Evolutionary conservation across 139 green algal genomes (phyloP).

Genomic region (Axilococcus clingmanii): DNA sequence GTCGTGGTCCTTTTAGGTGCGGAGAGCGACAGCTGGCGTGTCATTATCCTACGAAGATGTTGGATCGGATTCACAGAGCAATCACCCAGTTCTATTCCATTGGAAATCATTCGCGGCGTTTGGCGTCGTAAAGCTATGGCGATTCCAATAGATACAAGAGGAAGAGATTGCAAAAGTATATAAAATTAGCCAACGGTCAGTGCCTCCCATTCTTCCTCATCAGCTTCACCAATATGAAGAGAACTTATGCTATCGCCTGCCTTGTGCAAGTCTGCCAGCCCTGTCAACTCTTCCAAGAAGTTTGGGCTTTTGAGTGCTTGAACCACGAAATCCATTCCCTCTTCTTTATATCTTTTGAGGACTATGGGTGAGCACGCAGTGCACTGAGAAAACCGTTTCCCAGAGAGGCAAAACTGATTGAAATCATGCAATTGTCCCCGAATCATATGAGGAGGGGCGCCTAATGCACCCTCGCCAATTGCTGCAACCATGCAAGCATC

Average conservation of each 20-base stretch:
- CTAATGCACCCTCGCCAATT: slow-evolving; percentile 40
- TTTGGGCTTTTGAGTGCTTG: slow-evolving; percentile 27
- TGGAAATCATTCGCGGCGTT: no score
- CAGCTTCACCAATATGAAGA: not conserved
- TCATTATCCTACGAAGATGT: no score
- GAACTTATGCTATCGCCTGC: not conserved
- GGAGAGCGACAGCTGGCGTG: no score
- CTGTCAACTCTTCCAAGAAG: slow-evolving; percentile 67
- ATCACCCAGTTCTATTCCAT: no score
- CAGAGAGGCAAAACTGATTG: slow-evolving; percentile 44
- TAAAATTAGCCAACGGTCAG: slow-evolving; percentile 10
- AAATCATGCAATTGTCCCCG: slow-evolving; percentile 29
- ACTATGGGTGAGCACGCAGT: slow-evolving; percentile 79
- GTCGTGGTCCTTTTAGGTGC: no score
- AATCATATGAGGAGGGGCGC: slow-evolving; percentile 49
- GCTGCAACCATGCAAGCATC: not conserved
- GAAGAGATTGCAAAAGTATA: no score
- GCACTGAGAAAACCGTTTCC: slow-evolving; percentile 75
- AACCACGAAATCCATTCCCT: slow-evolving; percentile 49
- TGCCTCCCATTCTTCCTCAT: slow-evolving; percentile 26
- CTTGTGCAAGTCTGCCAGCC: slow-evolving; percentile 58
- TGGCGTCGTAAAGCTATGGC: no score
- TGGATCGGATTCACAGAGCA: no score
- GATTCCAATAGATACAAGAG: no score
- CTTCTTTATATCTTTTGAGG: slow-evolving; percentile 42